These are phyloP conservation scores for Puccinia hordei DNA, from an alignment of 1,284 basidiomycete species.

Conservation along the genomic window DNA sequence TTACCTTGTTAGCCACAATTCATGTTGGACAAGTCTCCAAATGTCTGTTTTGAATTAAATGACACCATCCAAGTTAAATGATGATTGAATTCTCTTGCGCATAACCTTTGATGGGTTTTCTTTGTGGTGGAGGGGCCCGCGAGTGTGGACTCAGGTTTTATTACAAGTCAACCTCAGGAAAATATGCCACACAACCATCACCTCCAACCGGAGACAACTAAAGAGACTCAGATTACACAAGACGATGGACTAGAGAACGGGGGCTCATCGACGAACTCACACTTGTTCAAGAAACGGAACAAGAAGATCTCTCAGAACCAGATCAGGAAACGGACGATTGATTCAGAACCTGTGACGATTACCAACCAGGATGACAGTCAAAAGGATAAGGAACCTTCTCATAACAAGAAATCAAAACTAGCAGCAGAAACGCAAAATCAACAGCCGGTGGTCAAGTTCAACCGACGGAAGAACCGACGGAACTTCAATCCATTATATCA, in stretches of 20 bases:
- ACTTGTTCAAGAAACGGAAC: conserved; percentile 2
- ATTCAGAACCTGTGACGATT: neutral
- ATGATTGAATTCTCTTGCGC: no score
- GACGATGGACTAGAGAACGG: neutral
- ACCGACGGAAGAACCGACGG: neutral
- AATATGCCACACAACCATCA: conserved; percentile 3
- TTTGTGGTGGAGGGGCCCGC: no score
- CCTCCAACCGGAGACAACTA: neutral
- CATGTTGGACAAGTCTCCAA: no score
- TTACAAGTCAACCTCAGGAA: no score
- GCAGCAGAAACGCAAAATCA: neutral
- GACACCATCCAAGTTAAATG: no score
- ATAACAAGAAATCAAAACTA: conserved; percentile 3
- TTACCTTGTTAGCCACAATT: no score
- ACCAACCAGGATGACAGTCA: neutral
- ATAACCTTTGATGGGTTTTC: no score
- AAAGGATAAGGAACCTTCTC: neutral
- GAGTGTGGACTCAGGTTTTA: no score
- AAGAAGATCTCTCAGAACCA: conserved; percentile 20
- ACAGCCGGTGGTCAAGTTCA: conserved; percentile 12
- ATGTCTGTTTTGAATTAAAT: no score
- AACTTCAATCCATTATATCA: conserved; percentile 1
- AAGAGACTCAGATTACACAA: neutral
- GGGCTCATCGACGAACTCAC: neutral
- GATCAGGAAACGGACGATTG: conserved; percentile 14